phyloP scores from a whole-genome alignment of 2,329 filamentous ascomycete genomes.

The Penicillium sp. region DNA sequence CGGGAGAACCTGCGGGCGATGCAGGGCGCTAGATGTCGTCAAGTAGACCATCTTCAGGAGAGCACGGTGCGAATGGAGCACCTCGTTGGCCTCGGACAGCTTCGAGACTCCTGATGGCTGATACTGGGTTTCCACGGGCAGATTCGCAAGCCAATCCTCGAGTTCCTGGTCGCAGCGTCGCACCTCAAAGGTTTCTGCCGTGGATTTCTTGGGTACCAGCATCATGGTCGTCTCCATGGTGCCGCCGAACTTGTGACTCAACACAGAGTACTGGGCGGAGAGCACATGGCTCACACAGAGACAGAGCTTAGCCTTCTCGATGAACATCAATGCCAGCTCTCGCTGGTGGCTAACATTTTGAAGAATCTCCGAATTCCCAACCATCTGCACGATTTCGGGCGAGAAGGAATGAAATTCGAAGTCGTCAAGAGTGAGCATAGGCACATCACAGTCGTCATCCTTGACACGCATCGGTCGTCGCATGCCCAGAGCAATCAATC shows the following conservation, averaged over 20 bases:
- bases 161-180: slow-evolving; percentile 76
- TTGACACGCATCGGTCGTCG: slow-evolving; percentile 87
- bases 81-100: slow-evolving; percentile 44
- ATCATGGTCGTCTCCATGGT: slow-evolving; percentile 81
- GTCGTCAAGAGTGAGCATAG: slow-evolving; percentile 79
- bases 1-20: slow-evolving; percentile 85
- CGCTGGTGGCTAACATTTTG: slow-evolving; percentile 71
- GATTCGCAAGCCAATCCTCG: slow-evolving; percentile 69
- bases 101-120: slow-evolving; percentile 60
- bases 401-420: slow-evolving; percentile 74
- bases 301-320: slow-evolving; percentile 86
- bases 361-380: slow-evolving; percentile 67
- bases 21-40: slow-evolving; percentile 84
- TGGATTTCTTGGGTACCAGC: slow-evolving; percentile 82
- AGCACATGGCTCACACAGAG: slow-evolving; percentile 87
- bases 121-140: slow-evolving; percentile 73
- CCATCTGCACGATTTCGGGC: slow-evolving; percentile 65
- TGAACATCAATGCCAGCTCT: slow-evolving; percentile 81
- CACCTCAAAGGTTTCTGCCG: slow-evolving; percentile 78
- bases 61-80: slow-evolving; percentile 70
- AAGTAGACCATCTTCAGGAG: slow-evolving; percentile 91
- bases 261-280: slow-evolving; percentile 85
- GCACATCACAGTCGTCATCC: slow-evolving; percentile 88
- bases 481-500: slow-evolving; percentile 90
- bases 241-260: slow-evolving; percentile 72